Evolutionary conservation across 768 basidiomycete species (phyloP).

Genomic region (Tylopilus vinaceipallidus): DNA sequence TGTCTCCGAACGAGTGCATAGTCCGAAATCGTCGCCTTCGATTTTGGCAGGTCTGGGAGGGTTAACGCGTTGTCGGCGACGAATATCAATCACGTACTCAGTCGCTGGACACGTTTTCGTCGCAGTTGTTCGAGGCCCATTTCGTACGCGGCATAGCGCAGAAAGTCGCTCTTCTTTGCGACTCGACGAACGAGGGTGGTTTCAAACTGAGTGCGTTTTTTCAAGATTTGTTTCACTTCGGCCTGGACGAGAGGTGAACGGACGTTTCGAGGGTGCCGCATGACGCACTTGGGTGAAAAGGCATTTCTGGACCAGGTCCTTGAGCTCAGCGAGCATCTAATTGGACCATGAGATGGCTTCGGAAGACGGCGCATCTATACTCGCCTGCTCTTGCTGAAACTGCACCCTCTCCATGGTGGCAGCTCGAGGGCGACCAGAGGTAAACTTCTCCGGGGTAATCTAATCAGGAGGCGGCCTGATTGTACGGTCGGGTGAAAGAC

Average conservation of each 20-base stretch:
- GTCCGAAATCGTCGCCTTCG: slow-evolving; percentile 67
- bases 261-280: not conserved
- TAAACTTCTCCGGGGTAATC: too few relatives aligned
- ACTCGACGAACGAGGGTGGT: slow-evolving; percentile 78
- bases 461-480: too few relatives aligned
- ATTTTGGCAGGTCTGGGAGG: slow-evolving; percentile 30
- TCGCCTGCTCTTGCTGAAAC: slow-evolving; percentile 87
- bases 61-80: not conserved
- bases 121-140: slow-evolving; percentile 83
- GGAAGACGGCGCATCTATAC: slow-evolving; percentile 4
- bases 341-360: slow-evolving; percentile 4
- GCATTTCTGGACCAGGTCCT: slow-evolving; percentile 82
- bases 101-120: slow-evolving; percentile 66
- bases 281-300: slow-evolving; percentile 74
- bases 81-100: slow-evolving; percentile 48
- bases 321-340: slow-evolving; percentile 93
- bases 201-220: slow-evolving; percentile 81
- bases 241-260: slow-evolving; percentile 37
- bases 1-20: slow-evolving; percentile 83
- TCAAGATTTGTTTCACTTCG: slow-evolving; percentile 84
- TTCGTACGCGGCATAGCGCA: slow-evolving; percentile 91
- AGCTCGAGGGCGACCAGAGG: too few relatives aligned
- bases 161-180: slow-evolving; percentile 82
- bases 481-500: not conserved
- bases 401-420: slow-evolving; percentile 88